Percentiles rank a stretch among this genome's conserved stretches.
phyloP scores from a whole-genome alignment of 2,329 filamentous ascomycete species.

The Diaporthe eres region DNA sequence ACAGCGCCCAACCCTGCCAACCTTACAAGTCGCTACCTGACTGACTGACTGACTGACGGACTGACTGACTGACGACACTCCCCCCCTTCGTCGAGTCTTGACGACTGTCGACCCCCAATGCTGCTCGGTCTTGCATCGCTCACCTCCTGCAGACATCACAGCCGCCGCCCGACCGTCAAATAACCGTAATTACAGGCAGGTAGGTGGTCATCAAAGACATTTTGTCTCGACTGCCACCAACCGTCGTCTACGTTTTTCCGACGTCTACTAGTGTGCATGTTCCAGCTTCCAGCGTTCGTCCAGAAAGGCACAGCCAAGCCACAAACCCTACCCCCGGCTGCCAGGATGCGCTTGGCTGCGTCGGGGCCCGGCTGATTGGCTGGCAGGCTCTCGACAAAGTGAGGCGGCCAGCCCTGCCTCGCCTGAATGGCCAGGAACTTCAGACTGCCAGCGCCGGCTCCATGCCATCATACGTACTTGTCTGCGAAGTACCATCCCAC shows the following conservation, averaged over 20 bases:
- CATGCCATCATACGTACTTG: conserved; percentile 35
- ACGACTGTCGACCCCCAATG: not conserved
- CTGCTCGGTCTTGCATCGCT: not conserved
- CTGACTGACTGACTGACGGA: not conserved
- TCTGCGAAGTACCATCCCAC: conserved; percentile 9
- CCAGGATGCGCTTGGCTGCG: conserved; percentile 13
- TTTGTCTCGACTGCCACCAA: not conserved
- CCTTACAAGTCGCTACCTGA: not conserved
- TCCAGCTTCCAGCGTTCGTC: conserved; percentile 14
- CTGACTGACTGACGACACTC: not conserved
- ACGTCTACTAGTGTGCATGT: not conserved
- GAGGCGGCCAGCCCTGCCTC: conserved; percentile 39
- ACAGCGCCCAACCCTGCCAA: conserved; percentile 29
- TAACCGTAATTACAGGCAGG: not conserved
- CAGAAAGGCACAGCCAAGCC: conserved; percentile 14
- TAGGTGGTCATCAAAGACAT: conserved; percentile 7
- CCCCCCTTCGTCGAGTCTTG: not conserved
- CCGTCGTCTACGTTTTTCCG: not conserved
- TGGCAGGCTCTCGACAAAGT: conserved; percentile 30
- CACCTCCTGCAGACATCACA: conserved; percentile 1
- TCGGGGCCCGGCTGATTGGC: conserved; percentile 33
- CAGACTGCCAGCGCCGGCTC: conserved; percentile 28
- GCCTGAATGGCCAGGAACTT: conserved; percentile 38
- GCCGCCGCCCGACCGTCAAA: not conserved
- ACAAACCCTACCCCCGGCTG: conserved; percentile 2